phyloP scores from a whole-genome alignment of 2,329 filamentous ascomycete genomes.

The Xylaria multiplex region DNA sequence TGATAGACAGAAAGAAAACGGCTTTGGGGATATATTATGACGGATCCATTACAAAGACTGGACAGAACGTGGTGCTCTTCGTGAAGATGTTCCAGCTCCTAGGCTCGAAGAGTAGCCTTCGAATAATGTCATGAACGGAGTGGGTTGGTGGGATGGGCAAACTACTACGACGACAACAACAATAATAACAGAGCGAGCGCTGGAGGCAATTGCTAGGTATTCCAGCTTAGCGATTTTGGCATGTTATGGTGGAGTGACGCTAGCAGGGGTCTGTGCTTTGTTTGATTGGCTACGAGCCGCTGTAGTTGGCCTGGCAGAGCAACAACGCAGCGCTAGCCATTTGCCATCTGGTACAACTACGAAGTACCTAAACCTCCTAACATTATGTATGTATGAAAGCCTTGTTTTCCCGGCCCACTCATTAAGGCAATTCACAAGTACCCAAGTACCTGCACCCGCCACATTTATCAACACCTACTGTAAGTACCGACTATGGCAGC shows the following conservation, averaged over 20 bases:
- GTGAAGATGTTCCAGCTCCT: slow-evolving; percentile 40
- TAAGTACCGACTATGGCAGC: too few species aligned
- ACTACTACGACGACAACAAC: slow-evolving; percentile 31
- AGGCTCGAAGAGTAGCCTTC: slow-evolving; percentile 37
- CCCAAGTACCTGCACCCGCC: background rate
- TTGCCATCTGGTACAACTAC: slow-evolving; percentile 15
- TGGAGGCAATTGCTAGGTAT: slow-evolving; percentile 36
- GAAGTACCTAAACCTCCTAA: background rate
- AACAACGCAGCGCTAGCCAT: slow-evolving; percentile 48
- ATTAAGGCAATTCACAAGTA: background rate
- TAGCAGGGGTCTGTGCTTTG: slow-evolving; percentile 31
- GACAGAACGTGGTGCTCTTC: slow-evolving; percentile 29
- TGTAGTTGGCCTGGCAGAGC: slow-evolving; percentile 50
- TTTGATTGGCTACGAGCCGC: slow-evolving; percentile 51
- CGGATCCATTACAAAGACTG: slow-evolving; percentile 33
- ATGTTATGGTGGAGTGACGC: slow-evolving; percentile 55
- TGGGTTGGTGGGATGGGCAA: slow-evolving; percentile 36
- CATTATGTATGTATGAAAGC: slow-evolving; percentile 1
- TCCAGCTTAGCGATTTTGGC: slow-evolving; percentile 45
- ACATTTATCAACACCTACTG: background rate
- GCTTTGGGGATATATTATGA: slow-evolving; percentile 30
- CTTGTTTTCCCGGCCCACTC: slow-evolving; percentile 3
- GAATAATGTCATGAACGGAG: slow-evolving; percentile 41
- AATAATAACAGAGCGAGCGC: slow-evolving; percentile 32
- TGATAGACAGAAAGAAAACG: slow-evolving; percentile 28